phyloP scores from a whole-genome alignment of 2,329 filamentous ascomycete species.

The Diaporthe ilicicola region DNA sequence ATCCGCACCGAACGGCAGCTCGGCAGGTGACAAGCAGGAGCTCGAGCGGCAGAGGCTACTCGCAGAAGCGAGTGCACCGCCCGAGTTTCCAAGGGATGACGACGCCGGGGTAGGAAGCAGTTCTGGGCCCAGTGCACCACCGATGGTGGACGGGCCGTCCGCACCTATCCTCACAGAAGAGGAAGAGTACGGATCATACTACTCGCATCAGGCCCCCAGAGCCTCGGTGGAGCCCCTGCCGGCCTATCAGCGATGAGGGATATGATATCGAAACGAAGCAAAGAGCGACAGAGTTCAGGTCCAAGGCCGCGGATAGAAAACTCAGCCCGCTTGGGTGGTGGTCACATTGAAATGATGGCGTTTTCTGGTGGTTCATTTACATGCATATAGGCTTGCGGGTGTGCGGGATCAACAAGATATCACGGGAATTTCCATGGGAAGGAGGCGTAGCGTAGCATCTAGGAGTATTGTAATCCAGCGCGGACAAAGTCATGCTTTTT shows the following conservation, averaged over 20 bases:
- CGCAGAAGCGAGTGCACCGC: constrained; percentile 70
- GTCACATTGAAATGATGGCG: constrained; percentile 4
- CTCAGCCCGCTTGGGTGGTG: background rate
- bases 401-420: constrained; percentile 18
- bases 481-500: background rate
- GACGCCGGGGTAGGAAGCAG: constrained; percentile 44
- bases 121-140: constrained; percentile 37
- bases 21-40: constrained; percentile 81
- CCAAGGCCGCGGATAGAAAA: background rate
- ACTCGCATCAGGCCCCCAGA: constrained; percentile 21
- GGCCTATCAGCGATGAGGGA: constrained; percentile 30
- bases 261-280: background rate
- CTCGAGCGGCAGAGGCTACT: constrained; percentile 73
- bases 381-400: constrained; percentile 19
- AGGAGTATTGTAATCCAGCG: constrained; percentile 20
- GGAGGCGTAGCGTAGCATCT: constrained; percentile 18
- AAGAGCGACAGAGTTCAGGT: background rate
- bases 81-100: constrained; percentile 63
- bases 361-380: constrained; percentile 17
- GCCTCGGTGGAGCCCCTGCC: constrained; percentile 25
- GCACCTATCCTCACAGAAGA: constrained; percentile 68
- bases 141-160: constrained; percentile 49
- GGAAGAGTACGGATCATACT: constrained; percentile 47
- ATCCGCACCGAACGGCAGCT: constrained; percentile 36
- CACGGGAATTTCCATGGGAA: background rate